These are phyloP conservation scores for Rubia peregrina DNA, from an alignment of 305 asterid genomes.

Conservation along the genomic window DNA sequence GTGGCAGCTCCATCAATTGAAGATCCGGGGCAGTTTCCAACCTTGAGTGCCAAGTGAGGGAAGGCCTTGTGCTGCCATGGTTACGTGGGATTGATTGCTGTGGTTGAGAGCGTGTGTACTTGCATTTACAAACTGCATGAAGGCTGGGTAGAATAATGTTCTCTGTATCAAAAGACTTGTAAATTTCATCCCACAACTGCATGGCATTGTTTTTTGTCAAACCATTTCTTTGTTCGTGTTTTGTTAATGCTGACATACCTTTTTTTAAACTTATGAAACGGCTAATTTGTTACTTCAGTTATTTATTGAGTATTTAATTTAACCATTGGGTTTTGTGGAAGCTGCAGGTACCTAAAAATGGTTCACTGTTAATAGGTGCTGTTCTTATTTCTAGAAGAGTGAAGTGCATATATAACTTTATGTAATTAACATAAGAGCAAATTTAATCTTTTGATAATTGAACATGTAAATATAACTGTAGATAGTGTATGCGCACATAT, in stretches of 20 bases:
- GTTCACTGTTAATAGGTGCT: too few relatives aligned
- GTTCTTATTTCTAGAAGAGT: too few relatives aligned
- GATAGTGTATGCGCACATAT: too few relatives aligned
- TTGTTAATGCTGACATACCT: neutral
- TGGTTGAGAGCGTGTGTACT: constrained; percentile 15
- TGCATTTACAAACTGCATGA: constrained; percentile 6
- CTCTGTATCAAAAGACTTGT: constrained; percentile 25
- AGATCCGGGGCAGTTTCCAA: constrained; percentile 31
- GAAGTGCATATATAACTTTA: too few relatives aligned
- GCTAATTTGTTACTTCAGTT: constrained; percentile 5
- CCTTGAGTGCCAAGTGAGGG: constrained; percentile 25
- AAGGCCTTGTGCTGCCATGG: constrained; percentile 13
- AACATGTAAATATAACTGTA: too few relatives aligned
- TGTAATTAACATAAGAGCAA: too few relatives aligned
- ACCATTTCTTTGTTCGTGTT: neutral
- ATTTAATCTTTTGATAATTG: too few relatives aligned
- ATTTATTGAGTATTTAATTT: neutral
- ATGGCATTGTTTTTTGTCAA: constrained; percentile 2
- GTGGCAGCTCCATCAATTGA: constrained; percentile 27
- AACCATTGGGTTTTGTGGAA: too few relatives aligned
- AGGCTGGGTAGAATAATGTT: constrained; percentile 15
- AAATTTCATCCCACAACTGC: constrained; percentile 22
- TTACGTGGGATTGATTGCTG: constrained; percentile 21
- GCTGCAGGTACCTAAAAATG: too few relatives aligned
- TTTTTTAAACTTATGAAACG: constrained; percentile 9